Percentiles rank a stretch among this genome's conserved stretches.
Evolutionary conservation across 23 red algal genomes (phyloP).

Genomic region (Pyropia yezoensis): DNA sequence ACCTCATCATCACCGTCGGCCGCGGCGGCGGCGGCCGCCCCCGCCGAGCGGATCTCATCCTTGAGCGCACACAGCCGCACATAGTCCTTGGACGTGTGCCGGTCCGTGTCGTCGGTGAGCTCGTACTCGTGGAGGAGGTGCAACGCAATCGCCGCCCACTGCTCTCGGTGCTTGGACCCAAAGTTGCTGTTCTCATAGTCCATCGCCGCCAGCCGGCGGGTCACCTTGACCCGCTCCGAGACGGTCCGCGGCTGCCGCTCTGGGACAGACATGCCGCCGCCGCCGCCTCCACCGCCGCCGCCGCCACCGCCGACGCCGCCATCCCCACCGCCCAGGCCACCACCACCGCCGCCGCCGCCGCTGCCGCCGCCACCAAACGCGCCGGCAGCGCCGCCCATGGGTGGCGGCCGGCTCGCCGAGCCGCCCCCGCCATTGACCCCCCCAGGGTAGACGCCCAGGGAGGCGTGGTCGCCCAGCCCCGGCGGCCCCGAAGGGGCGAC

Average conservation of each 20-base stretch:
- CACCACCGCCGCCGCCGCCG: too few species aligned
- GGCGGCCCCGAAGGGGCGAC: too few species aligned
- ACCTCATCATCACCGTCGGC: too few species aligned
- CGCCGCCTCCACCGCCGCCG: not conserved
- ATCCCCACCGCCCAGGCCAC: too few species aligned
- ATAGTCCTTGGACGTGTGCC: conserved; percentile 65
- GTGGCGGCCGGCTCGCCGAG: too few species aligned
- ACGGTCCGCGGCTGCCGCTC: conserved; percentile 13
- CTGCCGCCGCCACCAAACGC: too few species aligned
- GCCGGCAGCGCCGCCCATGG: too few species aligned
- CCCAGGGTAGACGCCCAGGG: too few species aligned
- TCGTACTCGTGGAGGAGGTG: conserved; percentile 49
- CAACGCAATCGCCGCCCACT: conserved; percentile 54
- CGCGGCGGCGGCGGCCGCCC: not conserved
- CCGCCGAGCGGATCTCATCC: conserved; percentile 29
- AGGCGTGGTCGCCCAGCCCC: too few species aligned
- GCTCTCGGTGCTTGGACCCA: conserved; percentile 57
- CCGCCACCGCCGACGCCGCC: too few species aligned
- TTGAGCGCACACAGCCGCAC: conserved; percentile 87
- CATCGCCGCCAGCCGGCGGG: conserved; percentile 46
- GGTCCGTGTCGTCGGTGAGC: conserved; percentile 77
- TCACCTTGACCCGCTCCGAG: conserved; percentile 25
- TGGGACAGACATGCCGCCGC: not conserved
- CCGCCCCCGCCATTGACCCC: too few species aligned
- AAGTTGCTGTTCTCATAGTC: conserved; percentile 41